Base-by-base conservation (phyloP, 768 basidiomycete species). In the Cantharellus cinnabarinus region DNA sequence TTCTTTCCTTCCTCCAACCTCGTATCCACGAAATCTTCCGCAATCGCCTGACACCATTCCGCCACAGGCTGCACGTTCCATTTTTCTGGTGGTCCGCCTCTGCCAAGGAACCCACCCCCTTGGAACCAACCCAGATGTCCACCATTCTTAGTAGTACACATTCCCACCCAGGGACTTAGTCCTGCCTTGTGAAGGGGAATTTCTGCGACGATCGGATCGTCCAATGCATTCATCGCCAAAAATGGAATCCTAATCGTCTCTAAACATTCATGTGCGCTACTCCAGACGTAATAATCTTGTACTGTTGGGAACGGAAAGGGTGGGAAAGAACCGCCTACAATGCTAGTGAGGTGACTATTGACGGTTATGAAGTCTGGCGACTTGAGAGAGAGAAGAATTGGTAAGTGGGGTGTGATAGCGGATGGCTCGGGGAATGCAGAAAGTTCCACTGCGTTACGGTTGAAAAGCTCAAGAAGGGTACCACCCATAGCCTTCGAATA, bases 141-240 rank as follows among this genome's bases (percentile, higher is more conserved):
- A 4, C 67, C 68, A 37, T 38, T 40, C 42, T 56, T 35, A 2
- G 66, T 67, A 10, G 60, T 54, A 5, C 59, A 65, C 29, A 67
- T 61, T 29, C 62, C 59, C 44, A 67, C 59, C 57, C 61, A 62
- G 4, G 65, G 61, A 60, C 67, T 69, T 29, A 15, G 4, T 2
- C 54, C 2, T 4, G 59, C 58, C 7, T 60, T 62, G 2, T 62
- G 61, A 58, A 63, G 53, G 4, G 68, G 67, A 35, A 68, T 41
- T 5, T 58, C 60, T 4, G 60, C 58, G 39, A 69, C 67, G 59
- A 70, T 65, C 3, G 69, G 69, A 59, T 70, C 69, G 62, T 69
- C 66, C 4, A 65, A 35, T 5, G 67, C 64, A 29, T 67, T 66
- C 37, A 70, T 37, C 5, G 63, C 60, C 2, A 70, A 63, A 57